phyloP scores from a whole-genome alignment of 805 yeast species.

The Kodamaea sagamina region DNA sequence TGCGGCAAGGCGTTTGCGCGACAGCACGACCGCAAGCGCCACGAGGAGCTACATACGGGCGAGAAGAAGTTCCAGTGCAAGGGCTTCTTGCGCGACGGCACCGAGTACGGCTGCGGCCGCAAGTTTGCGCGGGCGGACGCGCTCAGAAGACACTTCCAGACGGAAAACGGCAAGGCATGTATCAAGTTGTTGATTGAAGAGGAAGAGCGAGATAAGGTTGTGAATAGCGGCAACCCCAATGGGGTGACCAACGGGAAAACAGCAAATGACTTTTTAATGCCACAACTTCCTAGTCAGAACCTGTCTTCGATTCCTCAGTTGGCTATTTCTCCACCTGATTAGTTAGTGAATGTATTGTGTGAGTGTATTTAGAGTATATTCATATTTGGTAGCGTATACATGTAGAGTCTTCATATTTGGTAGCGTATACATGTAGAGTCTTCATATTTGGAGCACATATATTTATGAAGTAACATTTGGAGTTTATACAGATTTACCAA shows the following conservation, averaged over 20 bases:
- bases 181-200: constrained; percentile 43
- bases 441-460: no score
- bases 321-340: constrained; percentile 44
- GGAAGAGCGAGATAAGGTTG: constrained; percentile 33
- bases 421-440: no score
- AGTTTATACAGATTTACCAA: no score
- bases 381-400: constrained; percentile 3
- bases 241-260: constrained; percentile 12
- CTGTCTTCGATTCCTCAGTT: constrained; percentile 32
- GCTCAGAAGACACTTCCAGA: constrained; percentile 46
- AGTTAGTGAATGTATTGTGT: not conserved
- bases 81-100: constrained; percentile 50
- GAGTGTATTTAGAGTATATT: not conserved
- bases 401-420: not conserved
- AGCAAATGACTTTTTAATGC: constrained; percentile 14
- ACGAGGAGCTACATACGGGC: constrained; percentile 65
- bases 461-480: no score
- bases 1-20: constrained; percentile 76
- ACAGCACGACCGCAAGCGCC: constrained; percentile 48
- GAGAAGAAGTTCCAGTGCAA: constrained; percentile 73
- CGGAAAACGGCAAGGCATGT: constrained; percentile 49
- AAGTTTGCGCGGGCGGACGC: constrained; percentile 51
- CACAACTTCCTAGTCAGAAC: constrained; percentile 5
- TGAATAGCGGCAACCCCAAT: constrained; percentile 13
- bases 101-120: constrained; percentile 48